Percentiles rank a stretch among this genome's conserved stretches.
Evolutionary conservation across 177 flowering plant species (phyloP).

Genomic region (Telopea speciosissima): DNA sequence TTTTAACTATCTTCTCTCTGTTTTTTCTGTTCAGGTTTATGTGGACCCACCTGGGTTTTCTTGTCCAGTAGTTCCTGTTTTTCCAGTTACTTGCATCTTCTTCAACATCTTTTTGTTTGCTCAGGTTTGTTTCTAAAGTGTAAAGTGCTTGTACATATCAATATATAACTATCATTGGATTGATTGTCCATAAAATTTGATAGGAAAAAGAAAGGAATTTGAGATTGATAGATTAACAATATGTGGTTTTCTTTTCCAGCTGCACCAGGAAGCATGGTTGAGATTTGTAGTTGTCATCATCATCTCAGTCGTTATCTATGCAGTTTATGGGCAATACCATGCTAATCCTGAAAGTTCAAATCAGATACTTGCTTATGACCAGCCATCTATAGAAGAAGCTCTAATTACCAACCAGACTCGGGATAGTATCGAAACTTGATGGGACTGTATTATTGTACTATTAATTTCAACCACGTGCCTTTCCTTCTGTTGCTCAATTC

Average conservation of each 20-base stretch:
- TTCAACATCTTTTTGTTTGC: conserved; percentile 93
- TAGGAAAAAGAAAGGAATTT: neutral
- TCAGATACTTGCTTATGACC: conserved; percentile 46
- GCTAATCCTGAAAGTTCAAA: conserved; percentile 47
- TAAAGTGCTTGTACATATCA: neutral
- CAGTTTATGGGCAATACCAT: conserved; percentile 82
- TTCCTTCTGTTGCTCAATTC: neutral
- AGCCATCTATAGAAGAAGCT: conserved; percentile 39
- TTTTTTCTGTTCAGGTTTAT: conserved; percentile 42
- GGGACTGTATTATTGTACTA: neutral
- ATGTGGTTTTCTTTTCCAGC: conserved; percentile 40
- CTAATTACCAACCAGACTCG: neutral
- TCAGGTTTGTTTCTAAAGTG: conserved; percentile 43
- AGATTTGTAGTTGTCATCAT: conserved; percentile 68
- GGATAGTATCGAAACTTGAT: neutral
- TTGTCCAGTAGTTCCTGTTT: conserved; percentile 81
- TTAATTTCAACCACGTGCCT: neutral
- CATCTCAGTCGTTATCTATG: conserved; percentile 57
- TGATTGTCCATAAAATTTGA: neutral
- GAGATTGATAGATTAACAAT: neutral
- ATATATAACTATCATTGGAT: no score
- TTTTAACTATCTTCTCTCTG: neutral
- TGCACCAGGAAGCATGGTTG: conserved; percentile 89
- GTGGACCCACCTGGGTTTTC: conserved; percentile 64
- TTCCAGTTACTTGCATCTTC: conserved; percentile 76